phyloP scores from a whole-genome alignment of 169 alveolate species.

The Eimeria necatrix region DNA sequence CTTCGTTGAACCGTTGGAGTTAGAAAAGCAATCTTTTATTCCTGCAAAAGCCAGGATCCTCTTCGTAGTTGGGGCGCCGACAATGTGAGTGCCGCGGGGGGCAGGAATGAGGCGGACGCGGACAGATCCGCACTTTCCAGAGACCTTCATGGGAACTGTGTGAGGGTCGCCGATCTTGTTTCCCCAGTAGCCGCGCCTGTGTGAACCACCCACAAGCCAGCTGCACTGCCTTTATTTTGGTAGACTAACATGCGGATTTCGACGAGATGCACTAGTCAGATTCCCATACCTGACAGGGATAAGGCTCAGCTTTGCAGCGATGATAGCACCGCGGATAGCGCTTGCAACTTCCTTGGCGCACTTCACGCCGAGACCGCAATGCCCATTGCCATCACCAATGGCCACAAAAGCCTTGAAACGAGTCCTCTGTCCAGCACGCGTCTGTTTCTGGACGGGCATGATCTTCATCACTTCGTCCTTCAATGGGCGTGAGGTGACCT shows the following conservation, averaged over 20 bases:
- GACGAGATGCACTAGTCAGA: background rate
- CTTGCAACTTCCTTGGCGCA: constrained; percentile 99
- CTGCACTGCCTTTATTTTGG: background rate
- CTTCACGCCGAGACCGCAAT: constrained; percentile 87
- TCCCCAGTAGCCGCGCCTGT: constrained; percentile 99
- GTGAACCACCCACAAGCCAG: background rate
- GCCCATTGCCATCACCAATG: constrained; percentile 94
- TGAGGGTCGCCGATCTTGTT: constrained; percentile 99
- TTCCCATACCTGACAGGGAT: constrained; percentile 96
- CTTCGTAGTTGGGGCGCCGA: constrained; percentile 99
- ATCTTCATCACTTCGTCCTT: constrained; percentile 99
- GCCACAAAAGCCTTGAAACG: constrained; percentile 99
- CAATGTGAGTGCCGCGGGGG: constrained; percentile 99
- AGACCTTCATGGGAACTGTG: constrained; percentile 99
- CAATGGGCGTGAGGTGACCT: constrained; percentile 88
- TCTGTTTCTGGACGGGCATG: constrained; percentile 99
- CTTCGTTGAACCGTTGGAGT: constrained; percentile 98
- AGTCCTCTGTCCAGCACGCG: constrained; percentile 99
- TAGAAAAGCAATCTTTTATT: constrained; percentile 98
- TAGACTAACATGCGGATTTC: background rate
- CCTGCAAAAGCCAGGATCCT: constrained; percentile 99
- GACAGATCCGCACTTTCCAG: constrained; percentile 99
- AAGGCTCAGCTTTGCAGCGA: constrained; percentile 98
- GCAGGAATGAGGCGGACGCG: constrained; percentile 99
- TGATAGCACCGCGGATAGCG: constrained; percentile 99